Evolutionary conservation across 1,284 basidiomycete species (phyloP).

Genomic region (Malassezia slooffiae): DNA sequence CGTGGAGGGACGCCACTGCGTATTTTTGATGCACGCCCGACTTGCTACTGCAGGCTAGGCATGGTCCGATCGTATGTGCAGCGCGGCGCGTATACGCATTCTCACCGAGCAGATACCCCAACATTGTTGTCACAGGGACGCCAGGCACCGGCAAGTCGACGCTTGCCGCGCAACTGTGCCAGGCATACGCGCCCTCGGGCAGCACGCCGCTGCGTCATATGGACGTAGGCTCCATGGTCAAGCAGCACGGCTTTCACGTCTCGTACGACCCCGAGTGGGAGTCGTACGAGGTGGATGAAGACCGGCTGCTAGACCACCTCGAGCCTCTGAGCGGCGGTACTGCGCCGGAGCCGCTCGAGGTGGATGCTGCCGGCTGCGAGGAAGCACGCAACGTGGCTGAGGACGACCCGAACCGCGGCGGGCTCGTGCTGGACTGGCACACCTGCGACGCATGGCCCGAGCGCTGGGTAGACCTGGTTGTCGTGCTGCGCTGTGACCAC

Average conservation of each 20-base stretch:
- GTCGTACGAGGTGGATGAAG: constrained; percentile 85
- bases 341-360: constrained; percentile 33
- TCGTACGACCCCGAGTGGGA: constrained; percentile 90
- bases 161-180: constrained; percentile 54
- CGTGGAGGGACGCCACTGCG: not conserved
- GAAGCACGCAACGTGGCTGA: constrained; percentile 16
- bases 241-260: constrained; percentile 68
- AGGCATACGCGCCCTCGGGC: constrained; percentile 14
- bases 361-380: constrained; percentile 9
- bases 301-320: constrained; percentile 48
- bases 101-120: constrained; percentile 51
- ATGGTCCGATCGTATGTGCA: constrained; percentile 16
- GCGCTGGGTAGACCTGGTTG: constrained; percentile 91
- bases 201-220: constrained; percentile 53
- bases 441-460: constrained; percentile 90
- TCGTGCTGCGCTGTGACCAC: constrained; percentile 84
- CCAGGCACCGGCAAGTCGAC: constrained; percentile 78
- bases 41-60: too few relatives aligned
- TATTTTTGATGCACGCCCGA: too few relatives aligned
- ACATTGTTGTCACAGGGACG: constrained; percentile 85
- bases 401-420: constrained; percentile 47
- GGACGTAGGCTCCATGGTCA: constrained; percentile 81
- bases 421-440: constrained; percentile 92
- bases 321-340: constrained; percentile 30
- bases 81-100: too few relatives aligned